A percentile compares a stretch with the other conserved stretches of the same genome.
Conservation (phyloP, 495 filamentous ascomycete genomes). For the Hypoxylon lienhwacheense region DNA sequence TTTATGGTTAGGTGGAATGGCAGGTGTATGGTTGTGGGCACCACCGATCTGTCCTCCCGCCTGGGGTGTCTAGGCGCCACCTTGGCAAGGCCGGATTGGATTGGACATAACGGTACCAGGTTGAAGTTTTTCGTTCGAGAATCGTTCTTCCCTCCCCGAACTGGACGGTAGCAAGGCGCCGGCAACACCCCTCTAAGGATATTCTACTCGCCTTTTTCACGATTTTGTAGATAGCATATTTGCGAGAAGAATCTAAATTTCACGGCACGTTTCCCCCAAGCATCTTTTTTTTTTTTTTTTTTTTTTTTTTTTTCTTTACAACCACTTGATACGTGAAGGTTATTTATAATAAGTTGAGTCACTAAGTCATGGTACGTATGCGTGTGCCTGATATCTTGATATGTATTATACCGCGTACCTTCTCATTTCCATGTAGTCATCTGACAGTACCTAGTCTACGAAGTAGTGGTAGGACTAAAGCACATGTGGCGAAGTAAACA, state of each 20-base stretch:
- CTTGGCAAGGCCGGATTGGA: slow-evolving; percentile 11
- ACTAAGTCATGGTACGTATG: no score
- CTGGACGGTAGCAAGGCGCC: slow-evolving; percentile 21
- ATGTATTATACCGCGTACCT: no score
- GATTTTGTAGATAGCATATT: slow-evolving; percentile 40
- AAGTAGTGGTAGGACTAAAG: no score
- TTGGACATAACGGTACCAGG: slow-evolving; percentile 16
- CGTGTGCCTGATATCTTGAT: no score
- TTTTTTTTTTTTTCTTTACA: background rate
- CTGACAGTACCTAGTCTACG: no score
- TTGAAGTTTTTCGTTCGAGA: slow-evolving; percentile 6
- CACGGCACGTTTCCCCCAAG: slow-evolving; percentile 8
- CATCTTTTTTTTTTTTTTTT: background rate
- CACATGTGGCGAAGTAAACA: no score
- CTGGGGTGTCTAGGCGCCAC: slow-evolving; percentile 3
- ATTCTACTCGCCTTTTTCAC: slow-evolving; percentile 29
- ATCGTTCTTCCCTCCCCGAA: background rate
- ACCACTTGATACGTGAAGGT: no score
- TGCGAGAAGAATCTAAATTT: slow-evolving; percentile 33
- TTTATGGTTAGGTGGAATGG: background rate
- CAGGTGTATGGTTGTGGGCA: background rate
- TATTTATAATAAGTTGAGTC: no score
- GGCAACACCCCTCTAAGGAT: slow-evolving; percentile 8
- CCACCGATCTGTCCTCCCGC: background rate
- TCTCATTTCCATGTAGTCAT: no score